Conservation (phyloP, 73 alveolate genomes). For the Effrenium voratum region DNA sequence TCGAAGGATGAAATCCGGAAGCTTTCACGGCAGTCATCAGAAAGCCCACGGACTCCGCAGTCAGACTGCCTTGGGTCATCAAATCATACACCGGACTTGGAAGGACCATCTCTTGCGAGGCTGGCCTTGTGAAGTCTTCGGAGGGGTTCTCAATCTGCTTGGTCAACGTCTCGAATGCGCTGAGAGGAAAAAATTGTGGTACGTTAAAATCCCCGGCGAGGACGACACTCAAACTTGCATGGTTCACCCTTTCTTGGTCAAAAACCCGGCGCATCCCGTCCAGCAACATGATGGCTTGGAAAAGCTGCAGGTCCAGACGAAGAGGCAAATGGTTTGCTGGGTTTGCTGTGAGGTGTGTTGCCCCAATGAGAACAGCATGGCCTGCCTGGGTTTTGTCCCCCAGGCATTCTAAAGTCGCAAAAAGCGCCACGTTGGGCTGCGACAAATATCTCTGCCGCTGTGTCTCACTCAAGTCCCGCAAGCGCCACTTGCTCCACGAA, state of each 20-base stretch:
- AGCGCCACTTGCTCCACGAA: neutral
- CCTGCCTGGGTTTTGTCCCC: neutral
- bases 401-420: neutral
- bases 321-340: neutral
- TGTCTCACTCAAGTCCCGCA: neutral
- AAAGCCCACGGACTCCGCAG: slow-evolving; percentile 44
- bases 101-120: neutral
- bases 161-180: neutral
- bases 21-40: slow-evolving; percentile 61
- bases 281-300: slow-evolving; percentile 15
- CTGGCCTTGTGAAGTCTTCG: neutral
- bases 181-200: slow-evolving; percentile 36
- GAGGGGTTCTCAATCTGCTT: slow-evolving; percentile 30
- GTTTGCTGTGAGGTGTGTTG: neutral
- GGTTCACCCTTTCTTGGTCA: neutral
- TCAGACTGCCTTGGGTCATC: slow-evolving; percentile 39
- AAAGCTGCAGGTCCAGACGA: neutral
- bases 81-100: slow-evolving; percentile 47
- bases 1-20: slow-evolving; percentile 61
- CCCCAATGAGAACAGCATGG: slow-evolving; percentile 14
- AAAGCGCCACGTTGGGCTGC: neutral
- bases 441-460: slow-evolving; percentile 16
- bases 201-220: slow-evolving; percentile 74
- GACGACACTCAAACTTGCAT: slow-evolving; percentile 49
- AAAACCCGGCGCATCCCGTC: slow-evolving; percentile 39